Evolutionary conservation across 306 rosid genomes (phyloP).

Genomic region (Lablab purpureus): DNA sequence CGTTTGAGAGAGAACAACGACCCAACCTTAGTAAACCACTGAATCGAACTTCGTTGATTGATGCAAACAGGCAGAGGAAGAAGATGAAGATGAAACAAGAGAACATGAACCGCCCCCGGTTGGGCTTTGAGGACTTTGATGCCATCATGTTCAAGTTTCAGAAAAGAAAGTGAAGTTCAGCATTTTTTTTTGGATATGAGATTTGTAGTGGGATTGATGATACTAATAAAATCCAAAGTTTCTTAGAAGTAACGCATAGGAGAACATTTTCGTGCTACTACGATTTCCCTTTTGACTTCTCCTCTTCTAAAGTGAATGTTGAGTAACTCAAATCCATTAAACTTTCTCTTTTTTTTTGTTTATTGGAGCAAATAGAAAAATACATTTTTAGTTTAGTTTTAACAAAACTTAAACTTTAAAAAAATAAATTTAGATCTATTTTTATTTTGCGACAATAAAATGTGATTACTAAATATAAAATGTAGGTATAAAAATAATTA

Average conservation of each 20-base stretch:
- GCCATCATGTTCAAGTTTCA: slow-evolving; percentile 27
- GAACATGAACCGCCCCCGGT: slow-evolving; percentile 56
- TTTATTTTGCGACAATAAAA: no score
- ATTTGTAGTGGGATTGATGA: background rate
- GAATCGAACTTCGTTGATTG: slow-evolving; percentile 73
- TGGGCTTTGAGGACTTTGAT: slow-evolving; percentile 49
- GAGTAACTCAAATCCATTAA: no score
- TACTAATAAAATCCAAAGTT: slow-evolving; percentile 49
- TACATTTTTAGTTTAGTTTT: no score
- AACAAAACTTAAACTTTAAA: no score
- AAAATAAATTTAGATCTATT: no score
- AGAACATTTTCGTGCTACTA: slow-evolving; percentile 54
- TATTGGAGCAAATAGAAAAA: no score
- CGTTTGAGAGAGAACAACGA: slow-evolving; percentile 46
- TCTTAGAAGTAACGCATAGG: slow-evolving; percentile 63
- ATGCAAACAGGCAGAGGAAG: slow-evolving; percentile 75
- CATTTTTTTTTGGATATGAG: background rate
- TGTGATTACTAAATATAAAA: no score
- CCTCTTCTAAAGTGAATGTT: slow-evolving; percentile 6
- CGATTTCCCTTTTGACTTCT: slow-evolving; percentile 65
- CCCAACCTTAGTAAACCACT: slow-evolving; percentile 53
- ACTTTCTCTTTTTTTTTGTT: no score
- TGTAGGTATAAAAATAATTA: no score
- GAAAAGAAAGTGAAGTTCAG: background rate
- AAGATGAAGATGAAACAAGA: slow-evolving; percentile 60